Conservation (phyloP, 2,329 filamentous ascomycete genomes). For the Colletotrichum aenigma region DNA sequence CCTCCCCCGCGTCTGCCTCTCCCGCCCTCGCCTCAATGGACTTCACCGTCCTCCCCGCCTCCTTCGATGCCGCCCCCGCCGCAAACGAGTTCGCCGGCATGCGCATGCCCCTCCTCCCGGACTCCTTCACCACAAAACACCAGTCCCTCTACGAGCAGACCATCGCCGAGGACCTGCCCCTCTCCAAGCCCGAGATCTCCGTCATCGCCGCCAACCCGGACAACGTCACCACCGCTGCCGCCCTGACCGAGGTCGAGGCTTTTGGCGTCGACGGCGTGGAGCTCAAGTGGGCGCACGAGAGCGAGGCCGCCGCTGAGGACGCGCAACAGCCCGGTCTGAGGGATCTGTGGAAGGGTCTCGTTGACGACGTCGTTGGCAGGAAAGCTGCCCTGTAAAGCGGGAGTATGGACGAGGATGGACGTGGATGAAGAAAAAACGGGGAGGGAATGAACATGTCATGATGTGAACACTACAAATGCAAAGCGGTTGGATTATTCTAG, state of each 20-base stretch:
- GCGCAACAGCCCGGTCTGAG: slow-evolving; percentile 43
- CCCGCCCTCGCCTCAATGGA: slow-evolving; percentile 48
- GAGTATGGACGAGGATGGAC: background rate
- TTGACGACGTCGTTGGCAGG: slow-evolving; percentile 49
- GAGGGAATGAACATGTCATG: slow-evolving; percentile 1
- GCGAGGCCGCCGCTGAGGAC: slow-evolving; percentile 30
- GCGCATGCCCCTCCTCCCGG: slow-evolving; percentile 64
- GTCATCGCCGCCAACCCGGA: slow-evolving; percentile 64
- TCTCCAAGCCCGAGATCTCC: slow-evolving; percentile 50
- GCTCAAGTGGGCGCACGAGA: slow-evolving; percentile 55
- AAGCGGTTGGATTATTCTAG: slow-evolving; percentile 1
- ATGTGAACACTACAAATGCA: slow-evolving; percentile 11
- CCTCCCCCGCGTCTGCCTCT: slow-evolving; percentile 45
- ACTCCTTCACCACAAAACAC: slow-evolving; percentile 56
- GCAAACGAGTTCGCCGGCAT: slow-evolving; percentile 42
- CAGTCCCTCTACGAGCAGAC: slow-evolving; percentile 38
- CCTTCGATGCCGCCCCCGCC: slow-evolving; percentile 33
- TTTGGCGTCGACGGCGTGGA: slow-evolving; percentile 61
- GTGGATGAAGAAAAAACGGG: background rate
- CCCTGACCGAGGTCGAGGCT: slow-evolving; percentile 63
- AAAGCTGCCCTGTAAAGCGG: slow-evolving; percentile 1
- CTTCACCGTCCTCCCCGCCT: slow-evolving; percentile 56
- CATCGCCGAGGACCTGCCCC: slow-evolving; percentile 37
- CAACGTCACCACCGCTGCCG: slow-evolving; percentile 51
- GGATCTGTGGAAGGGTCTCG: slow-evolving; percentile 60